Evolutionary conservation across 345 rosid species (phyloP), one percentile per base, ranked within the genome.

Genomic region (Arabidopsis thaliana): DNA sequence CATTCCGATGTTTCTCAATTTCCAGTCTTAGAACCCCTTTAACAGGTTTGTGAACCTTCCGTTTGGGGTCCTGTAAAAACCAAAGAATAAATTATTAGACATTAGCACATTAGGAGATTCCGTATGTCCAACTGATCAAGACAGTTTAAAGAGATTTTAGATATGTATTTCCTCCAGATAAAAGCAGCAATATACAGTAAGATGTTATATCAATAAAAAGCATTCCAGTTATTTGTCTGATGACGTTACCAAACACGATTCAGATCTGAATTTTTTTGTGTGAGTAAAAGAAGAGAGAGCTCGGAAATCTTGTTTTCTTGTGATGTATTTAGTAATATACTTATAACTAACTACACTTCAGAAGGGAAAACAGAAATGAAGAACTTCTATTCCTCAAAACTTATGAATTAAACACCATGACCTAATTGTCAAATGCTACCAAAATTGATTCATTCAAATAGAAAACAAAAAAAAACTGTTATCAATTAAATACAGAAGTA

Each of bases 21-120:
- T 90, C 97, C 76, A 95, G 84, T 78, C 87, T 84, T 59, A 95
- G 83, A 83, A 90, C 76, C 65, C 98, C 99, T 83, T 87, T 89
- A 48, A 95, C 99, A 49, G 97, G 98, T 78, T 92, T 95, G 77
- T 95, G 97, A 80, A 88, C 93, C 83, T 92, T 92, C 68, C 87
- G 86, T 74, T 89, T 95, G 32, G 97, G 94, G 83, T 95, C 99
- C 99, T 95, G 76, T 58, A 58, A 74, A 1, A 76, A 60, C 59
- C 69, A 78, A 50, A 67, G 7, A 53, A 59, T 9, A 72, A 11
- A 24, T 36, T 24, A 61, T 66, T 40, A 72, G 44, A 70, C 25
- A 62, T 46, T 32, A 69, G 37, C 41, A 55, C 12, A 56, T 37
- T 8, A 53, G 20, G 42, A 51, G 42, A 68, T 51, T 14, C 11